These are phyloP conservation scores for Halophytophthora polymorphica DNA, from an alignment of 352 stramenopile species.

Conservation along the genomic window DNA sequence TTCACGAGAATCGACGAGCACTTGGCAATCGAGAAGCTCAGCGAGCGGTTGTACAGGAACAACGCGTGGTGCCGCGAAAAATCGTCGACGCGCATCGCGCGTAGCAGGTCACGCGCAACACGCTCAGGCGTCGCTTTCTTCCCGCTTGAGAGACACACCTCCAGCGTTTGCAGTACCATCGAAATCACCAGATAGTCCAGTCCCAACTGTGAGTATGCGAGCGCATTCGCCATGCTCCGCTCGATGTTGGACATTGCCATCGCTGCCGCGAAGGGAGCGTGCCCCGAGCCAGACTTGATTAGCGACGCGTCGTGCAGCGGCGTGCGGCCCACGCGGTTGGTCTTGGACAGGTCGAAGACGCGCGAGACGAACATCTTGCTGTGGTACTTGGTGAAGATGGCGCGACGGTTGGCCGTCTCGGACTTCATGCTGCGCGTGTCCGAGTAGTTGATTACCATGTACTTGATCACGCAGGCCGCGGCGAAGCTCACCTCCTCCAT, in stretches of 20 bases:
- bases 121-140: slow-evolving; percentile 84
- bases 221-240: slow-evolving; percentile 71
- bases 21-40: slow-evolving; percentile 85
- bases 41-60: slow-evolving; percentile 82
- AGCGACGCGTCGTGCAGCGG: slow-evolving; percentile 27
- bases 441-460: slow-evolving; percentile 90
- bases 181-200: slow-evolving; percentile 80
- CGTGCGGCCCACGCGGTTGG: slow-evolving; percentile 60
- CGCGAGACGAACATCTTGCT: slow-evolving; percentile 78
- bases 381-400: slow-evolving; percentile 85
- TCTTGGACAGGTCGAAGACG: slow-evolving; percentile 75
- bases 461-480: slow-evolving; percentile 80
- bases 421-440: slow-evolving; percentile 83
- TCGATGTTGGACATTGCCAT: slow-evolving; percentile 52
- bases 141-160: slow-evolving; percentile 81
- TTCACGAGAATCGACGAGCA: slow-evolving; percentile 87
- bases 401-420: slow-evolving; percentile 76
- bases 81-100: slow-evolving; percentile 82
- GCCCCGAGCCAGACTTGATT: slow-evolving; percentile 19
- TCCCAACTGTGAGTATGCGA: slow-evolving; percentile 78
- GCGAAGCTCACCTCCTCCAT: slow-evolving; percentile 86
- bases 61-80: slow-evolving; percentile 85
- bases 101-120: slow-evolving; percentile 67
- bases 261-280: slow-evolving; percentile 16
- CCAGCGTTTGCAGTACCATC: slow-evolving; percentile 75